Evolutionary conservation across 352 stramenopile genomes (phyloP), one percentile per base, ranked within the genome.

Genomic region (Blastocystis sp.): DNA sequence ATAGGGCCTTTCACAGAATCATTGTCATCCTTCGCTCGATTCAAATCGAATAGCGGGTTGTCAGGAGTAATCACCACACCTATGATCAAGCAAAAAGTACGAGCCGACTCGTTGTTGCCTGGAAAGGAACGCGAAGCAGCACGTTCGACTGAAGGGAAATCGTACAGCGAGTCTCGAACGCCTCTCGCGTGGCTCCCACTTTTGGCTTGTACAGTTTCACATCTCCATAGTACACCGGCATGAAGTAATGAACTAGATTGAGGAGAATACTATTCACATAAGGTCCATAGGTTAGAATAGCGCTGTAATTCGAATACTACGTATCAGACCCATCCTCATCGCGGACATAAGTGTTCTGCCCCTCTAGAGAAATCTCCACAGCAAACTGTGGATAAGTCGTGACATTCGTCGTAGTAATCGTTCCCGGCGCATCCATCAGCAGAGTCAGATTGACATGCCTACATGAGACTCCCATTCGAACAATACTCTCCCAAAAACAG

Each of bases 231-330:
- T 69, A 84, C 15, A 84, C 73, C 34, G 73, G 73, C 45, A 66
- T 39, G 26, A 84, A 84, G 50, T 84, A 84, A 34, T 84, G 73
- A 47, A 84, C 26, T 23, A 84, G 73, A 45, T 84, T 84, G 3
- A 84, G 73, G 20, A 84, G 53, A 26, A 68, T 45, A n/a, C 18
- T 68, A 34, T 84, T 84, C 7, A 84, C 13, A 26, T 53, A 84
- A 2, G 73, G 73, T 7, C 73, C 73, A 55, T 84, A 84, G 13
- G 45, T 68, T 7, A 64, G 18, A 53, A 84, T 64, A 3, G 73
- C 73, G 39, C 45, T 66, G 56, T 84, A 84, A 43, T 66, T 84
- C 5, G 73, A 84, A 34, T 84, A 84, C 73, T 84, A 45, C 5
- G 26, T 55, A 45, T 61, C 26, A 62, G 11, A 23, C 11, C 26